Conservation (phyloP, 768 basidiomycete genomes). For the Panaeolus papilionaceus region DNA sequence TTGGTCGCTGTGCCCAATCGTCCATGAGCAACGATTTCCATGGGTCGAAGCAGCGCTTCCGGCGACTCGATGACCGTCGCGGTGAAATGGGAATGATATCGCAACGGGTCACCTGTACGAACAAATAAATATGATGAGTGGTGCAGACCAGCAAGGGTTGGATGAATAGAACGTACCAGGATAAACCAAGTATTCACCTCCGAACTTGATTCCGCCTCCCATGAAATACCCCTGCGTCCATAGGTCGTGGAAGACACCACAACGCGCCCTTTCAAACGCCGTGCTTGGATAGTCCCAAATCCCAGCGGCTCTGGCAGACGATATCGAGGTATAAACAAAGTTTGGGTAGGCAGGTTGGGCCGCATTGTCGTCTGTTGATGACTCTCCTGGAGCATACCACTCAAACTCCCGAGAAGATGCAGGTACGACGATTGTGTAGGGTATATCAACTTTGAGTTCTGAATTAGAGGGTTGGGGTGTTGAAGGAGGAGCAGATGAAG, state of each 20-base stretch:
- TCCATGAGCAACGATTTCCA: conserved; percentile 96
- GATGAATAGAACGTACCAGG: conserved; percentile 65
- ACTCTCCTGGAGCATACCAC: conserved; percentile 66
- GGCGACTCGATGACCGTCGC: conserved; percentile 80
- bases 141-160: background rate
- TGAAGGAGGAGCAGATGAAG: conserved; percentile 12
- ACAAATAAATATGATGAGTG: background rate
- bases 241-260: conserved; percentile 78
- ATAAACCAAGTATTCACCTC: conserved; percentile 95
- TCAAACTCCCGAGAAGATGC: conserved; percentile 63
- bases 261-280: conserved; percentile 72
- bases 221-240: conserved; percentile 88
- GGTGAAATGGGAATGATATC: conserved; percentile 97
- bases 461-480: conserved; percentile 16
- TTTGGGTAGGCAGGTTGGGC: background rate
- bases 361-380: background rate
- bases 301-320: conserved; percentile 65
- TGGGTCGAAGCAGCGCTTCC: conserved; percentile 67
- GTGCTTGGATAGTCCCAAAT: conserved; percentile 81
- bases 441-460: conserved; percentile 26
- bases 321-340: conserved; percentile 59
- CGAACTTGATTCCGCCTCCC: conserved; percentile 93
- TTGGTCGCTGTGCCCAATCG: conserved; percentile 96
- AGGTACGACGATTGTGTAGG: conserved; percentile 70
- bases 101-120: conserved; percentile 81